A percentile compares a stretch with the other conserved stretches of the same genome.
These are phyloP conservation scores for Neofusicoccum laricinum DNA, from an alignment of 2,329 filamentous ascomycete species.

Conservation along the genomic window DNA sequence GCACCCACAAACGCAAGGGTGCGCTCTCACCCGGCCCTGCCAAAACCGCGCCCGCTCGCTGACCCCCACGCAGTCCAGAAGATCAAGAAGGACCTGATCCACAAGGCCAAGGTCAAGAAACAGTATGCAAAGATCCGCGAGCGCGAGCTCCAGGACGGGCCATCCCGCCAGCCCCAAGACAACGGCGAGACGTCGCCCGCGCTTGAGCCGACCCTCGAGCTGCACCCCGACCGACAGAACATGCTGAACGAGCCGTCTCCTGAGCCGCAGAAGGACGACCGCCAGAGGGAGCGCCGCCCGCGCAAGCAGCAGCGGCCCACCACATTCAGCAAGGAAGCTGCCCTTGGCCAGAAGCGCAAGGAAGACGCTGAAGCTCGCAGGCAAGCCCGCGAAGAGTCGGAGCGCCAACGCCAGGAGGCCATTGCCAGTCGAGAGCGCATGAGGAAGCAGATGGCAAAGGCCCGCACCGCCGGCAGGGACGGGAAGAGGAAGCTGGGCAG, in stretches of 20 bases:
- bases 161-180: constrained; percentile 29
- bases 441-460: constrained; percentile 61
- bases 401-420: constrained; percentile 53
- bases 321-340: constrained; percentile 44
- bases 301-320: constrained; percentile 29
- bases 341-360: constrained; percentile 51
- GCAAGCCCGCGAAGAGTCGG: constrained; percentile 60
- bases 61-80: constrained; percentile 62
- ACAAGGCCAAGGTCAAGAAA: constrained; percentile 91
- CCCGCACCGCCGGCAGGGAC: constrained; percentile 58
- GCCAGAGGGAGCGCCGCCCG: constrained; percentile 20
- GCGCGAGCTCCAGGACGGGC: constrained; percentile 30
- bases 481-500: constrained; percentile 77
- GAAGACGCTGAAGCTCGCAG: constrained; percentile 63
- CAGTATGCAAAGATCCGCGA: constrained; percentile 85
- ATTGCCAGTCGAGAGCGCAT: constrained; percentile 69
- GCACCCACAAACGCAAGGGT: constrained; percentile 81
- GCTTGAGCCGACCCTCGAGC: constrained; percentile 44
- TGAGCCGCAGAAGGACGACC: constrained; percentile 20
- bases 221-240: constrained; percentile 60
- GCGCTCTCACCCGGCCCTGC: not conserved
- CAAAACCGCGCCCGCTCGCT: not conserved
- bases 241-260: constrained; percentile 49
- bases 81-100: constrained; percentile 84
- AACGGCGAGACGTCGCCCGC: constrained; percentile 27